Evolutionary conservation across 106 monocot species (phyloP), one percentile per base, ranked within the genome.

Genomic region (Dioscorea alata): DNA sequence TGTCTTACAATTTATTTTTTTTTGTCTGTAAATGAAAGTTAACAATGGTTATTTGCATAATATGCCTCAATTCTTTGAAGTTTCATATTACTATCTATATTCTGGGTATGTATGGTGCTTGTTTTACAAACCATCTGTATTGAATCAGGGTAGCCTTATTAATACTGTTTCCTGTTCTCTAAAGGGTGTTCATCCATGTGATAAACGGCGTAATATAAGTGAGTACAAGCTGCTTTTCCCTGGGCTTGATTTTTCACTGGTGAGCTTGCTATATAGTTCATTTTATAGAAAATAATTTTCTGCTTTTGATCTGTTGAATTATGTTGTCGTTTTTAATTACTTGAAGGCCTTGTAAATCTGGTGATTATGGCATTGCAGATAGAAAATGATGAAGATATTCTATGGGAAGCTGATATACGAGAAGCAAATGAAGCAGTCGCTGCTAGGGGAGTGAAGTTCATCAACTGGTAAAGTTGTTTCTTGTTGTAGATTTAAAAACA

Each of bases 201-300:
- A 96, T 82, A 92, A 80, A 68, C 75, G 96, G 65, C 88, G 96
- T 80, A 86, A 78, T 60, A 82, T 92, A 71, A 77, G 73, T 6
- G 89, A 96, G 62, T 96, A 96, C 67, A 69, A 72, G 28, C 50
- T 19, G 59, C 75, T 86, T 72, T 96, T 96, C 73, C 92, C 96
- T 76, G 91, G 88, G 68, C 78, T 96, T 76, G 96, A 96, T 82
- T 96, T 96, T 81, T 92, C 96, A 33, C 73, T 89, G 88, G 96
- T 67, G 66, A 81, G 61, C 22, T 33, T 48, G 17, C 33, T 57
- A 0, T 24, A 15, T 10, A 33, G 19, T 28, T 60, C 34, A 33
- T 52, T 54, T 50, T 15, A 17, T 60, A 48, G 49, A 19, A 48
- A 66, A 50, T 10, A 34, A 15, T 21, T 58, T 5, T 63, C 62